A percentile compares a stretch with the other conserved stretches of the same genome.
These are phyloP conservation scores for Boletus coccyginus DNA, from an alignment of 768 basidiomycete species.

Conservation along the genomic window DNA sequence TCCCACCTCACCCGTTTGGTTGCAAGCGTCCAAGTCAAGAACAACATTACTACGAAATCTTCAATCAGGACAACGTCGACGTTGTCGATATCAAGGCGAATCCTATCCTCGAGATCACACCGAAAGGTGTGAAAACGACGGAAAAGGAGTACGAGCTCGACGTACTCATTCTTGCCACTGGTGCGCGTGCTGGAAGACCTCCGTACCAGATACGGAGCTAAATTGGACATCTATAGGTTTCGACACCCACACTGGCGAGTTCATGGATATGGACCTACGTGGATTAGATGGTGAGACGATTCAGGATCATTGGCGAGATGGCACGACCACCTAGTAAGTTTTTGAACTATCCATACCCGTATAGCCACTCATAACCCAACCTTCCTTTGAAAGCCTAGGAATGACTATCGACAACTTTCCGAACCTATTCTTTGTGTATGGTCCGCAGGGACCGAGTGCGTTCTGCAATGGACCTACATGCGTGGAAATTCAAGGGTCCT, in stretches of 20 bases:
- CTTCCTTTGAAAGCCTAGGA: not conserved
- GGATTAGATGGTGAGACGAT: conserved; percentile 7
- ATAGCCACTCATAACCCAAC: not conserved
- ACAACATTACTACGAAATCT: conserved; percentile 8
- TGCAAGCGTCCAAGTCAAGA: conserved; percentile 7
- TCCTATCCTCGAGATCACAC: conserved; percentile 6
- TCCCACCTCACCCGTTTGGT: conserved; percentile 9
- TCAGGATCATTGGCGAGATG: conserved; percentile 15
- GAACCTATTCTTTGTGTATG: conserved; percentile 14
- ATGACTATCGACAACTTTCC: conserved; percentile 17
- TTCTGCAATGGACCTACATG: conserved; percentile 10
- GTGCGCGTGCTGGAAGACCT: not conserved
- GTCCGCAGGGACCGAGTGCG: conserved; percentile 12
- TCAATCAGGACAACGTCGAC: conserved; percentile 10
- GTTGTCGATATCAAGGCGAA: conserved; percentile 1
- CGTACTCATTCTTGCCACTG: conserved; percentile 6
- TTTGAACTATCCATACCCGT: not conserved
- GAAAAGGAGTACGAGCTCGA: conserved; percentile 6
- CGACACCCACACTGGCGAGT: not conserved
- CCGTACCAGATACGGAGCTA: not conserved
- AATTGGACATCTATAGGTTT: not conserved
- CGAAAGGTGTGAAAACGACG: conserved; percentile 2
- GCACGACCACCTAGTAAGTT: conserved; percentile 16
- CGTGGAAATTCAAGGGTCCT: conserved; percentile 4
- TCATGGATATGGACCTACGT: conserved; percentile 11